phyloP scores from a whole-genome alignment of 345 rosid genomes.

The Hibiscus tridactylites region DNA sequence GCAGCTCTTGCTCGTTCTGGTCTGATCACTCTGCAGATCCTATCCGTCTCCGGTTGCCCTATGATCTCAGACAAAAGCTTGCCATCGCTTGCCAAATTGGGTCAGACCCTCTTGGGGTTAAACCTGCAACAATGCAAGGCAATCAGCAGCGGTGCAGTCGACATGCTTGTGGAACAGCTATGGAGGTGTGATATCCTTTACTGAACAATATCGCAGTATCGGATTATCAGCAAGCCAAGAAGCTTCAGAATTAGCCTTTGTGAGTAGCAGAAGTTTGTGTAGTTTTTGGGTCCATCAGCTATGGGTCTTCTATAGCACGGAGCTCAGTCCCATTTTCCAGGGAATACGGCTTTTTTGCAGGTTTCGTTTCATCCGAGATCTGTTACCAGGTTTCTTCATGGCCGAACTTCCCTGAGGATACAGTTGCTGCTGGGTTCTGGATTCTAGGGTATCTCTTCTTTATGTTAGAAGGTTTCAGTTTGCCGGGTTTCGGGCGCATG shows the following conservation, averaged over 20 bases:
- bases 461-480: constrained; percentile 14
- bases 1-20: constrained; percentile 45
- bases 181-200: constrained; percentile 85
- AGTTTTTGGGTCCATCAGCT: constrained; percentile 69
- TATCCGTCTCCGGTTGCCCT: constrained; percentile 66
- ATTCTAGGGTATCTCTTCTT: constrained; percentile 10
- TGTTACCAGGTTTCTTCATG: constrained; percentile 33
- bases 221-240: not conserved
- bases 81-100: constrained; percentile 43
- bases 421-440: constrained; percentile 36
- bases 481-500: constrained; percentile 6
- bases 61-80: constrained; percentile 60
- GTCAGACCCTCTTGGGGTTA: constrained; percentile 62
- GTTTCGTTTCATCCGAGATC: constrained; percentile 27
- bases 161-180: constrained; percentile 51
- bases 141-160: constrained; percentile 43
- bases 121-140: constrained; percentile 75
- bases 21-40: constrained; percentile 59
- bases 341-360: constrained; percentile 56
- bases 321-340: constrained; percentile 48
- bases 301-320: constrained; percentile 35
- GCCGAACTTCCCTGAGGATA: constrained; percentile 41
- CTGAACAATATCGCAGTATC: constrained; percentile 13
- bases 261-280: constrained; percentile 26
- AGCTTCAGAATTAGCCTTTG: constrained; percentile 15